phyloP scores from a whole-genome alignment of 176 grass and related monocot genomes.

The Elymus sibiricus region DNA sequence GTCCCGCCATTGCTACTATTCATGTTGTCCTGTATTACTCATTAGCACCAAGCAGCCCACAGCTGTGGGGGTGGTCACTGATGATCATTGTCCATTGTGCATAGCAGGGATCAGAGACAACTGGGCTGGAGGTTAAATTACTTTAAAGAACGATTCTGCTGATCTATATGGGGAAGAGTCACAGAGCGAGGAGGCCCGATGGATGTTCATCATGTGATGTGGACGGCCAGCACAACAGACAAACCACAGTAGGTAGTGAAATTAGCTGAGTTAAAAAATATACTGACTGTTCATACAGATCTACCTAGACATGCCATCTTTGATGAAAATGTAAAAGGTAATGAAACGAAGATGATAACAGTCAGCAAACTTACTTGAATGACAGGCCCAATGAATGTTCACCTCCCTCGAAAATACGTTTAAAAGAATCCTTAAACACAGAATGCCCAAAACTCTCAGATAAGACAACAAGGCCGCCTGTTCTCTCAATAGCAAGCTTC shows the following conservation, averaged over 20 bases:
- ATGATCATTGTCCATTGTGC: neutral
- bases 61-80: neutral
- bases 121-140: neutral
- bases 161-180: neutral
- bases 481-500: slow-evolving; percentile 97
- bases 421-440: slow-evolving; percentile 98
- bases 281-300: slow-evolving; percentile 6
- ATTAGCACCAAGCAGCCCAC: neutral
- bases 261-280: neutral
- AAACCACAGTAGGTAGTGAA: neutral
- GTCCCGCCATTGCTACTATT: neutral
- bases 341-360: neutral
- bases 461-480: slow-evolving; percentile 93
- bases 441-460: slow-evolving; percentile 99
- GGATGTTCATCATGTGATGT: neutral
- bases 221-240: neutral
- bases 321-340: neutral
- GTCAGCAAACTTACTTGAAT: slow-evolving; percentile 78
- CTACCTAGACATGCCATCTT: neutral
- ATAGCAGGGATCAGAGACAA: neutral
- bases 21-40: neutral
- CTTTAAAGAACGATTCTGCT: neutral
- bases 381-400: slow-evolving; percentile 87
- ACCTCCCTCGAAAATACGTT: slow-evolving; percentile 81
- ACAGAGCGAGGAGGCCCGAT: neutral